These are phyloP conservation scores for Leptosphaerulina australis DNA, from an alignment of 2,329 filamentous ascomycete species.

Conservation along the genomic window DNA sequence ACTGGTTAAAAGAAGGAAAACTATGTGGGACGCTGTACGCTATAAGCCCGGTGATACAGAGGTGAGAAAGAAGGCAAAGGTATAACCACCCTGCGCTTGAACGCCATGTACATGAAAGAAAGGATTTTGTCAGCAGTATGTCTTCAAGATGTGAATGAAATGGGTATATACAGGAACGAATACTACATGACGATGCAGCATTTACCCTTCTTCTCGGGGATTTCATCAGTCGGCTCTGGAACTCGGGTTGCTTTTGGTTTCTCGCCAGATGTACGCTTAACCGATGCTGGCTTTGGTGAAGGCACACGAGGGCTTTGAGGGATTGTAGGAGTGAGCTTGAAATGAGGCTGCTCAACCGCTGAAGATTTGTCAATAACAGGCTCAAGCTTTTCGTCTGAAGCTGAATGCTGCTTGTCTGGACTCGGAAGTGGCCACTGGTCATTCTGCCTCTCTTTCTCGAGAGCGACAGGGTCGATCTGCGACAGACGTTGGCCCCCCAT, in stretches of 20 bases:
- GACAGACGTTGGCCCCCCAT: conserved; percentile 40
- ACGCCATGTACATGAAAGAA: conserved; percentile 38
- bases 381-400: conserved; percentile 32
- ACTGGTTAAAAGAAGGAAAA: conserved; percentile 27
- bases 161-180: conserved; percentile 38
- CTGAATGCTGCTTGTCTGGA: conserved; percentile 36
- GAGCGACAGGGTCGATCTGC: conserved; percentile 38
- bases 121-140: conserved; percentile 29
- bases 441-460: conserved; percentile 38
- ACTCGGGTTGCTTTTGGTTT: conserved; percentile 54
- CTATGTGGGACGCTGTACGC: conserved; percentile 39
- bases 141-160: conserved; percentile 27
- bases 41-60: conserved; percentile 34
- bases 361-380: conserved; percentile 35
- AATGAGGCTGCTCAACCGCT: conserved; percentile 52
- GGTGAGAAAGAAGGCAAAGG: conserved; percentile 18
- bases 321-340: conserved; percentile 57
- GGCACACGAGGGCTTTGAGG: conserved; percentile 38
- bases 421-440: conserved; percentile 46
- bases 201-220: conserved; percentile 66
- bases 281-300: conserved; percentile 34
- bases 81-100: conserved; percentile 20
- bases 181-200: conserved; percentile 77
- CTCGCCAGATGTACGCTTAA: conserved; percentile 38
- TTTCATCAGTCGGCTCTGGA: conserved; percentile 61